Evolutionary conservation across 352 stramenopile species (phyloP), one percentile per base, ranked within the genome.

Genomic region (Phytophthora tentaculata): DNA sequence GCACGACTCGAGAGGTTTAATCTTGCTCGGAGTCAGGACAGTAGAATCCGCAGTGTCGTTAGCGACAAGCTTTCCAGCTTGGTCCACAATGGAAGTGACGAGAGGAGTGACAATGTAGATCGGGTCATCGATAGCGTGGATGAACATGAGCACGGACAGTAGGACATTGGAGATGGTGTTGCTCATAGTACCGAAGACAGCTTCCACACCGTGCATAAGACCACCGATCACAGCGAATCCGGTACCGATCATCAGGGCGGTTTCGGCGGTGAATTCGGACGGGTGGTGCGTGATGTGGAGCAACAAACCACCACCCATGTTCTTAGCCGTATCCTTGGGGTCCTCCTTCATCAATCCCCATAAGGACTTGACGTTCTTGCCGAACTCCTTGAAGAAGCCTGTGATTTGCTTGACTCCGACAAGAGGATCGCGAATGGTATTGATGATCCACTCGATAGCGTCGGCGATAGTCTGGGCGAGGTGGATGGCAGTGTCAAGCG

Each of bases 71-170:
- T 37, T 50, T 19, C 39, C 55, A 2, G 63, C 51, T 17, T 62
- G 64, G 28, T 72, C 47, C 4, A 75, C 56, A 39, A 75, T 64
- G 4, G 62, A 71, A 6, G 50, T 71, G 51, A 75, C 28, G 10
- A 75, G 63, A 1, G 68, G 68, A 2, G 68, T 75, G 24, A 75
- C 62, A 22, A 74, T 69, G 19, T 63, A 70, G 41, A 74, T 67
- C n/a, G 67, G 67, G 32, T 75, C 61, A 35, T 75, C 67, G 23
- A 75, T 68, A 4, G 58, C 54, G 45, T 75, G 67, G 20, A 75
- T 67, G 23, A 75, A 75, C 50, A 75, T 59, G 2, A 75, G 56
- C 17, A 71, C 67, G 6, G 61, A 68, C 32, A 75, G 28, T 10
- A 75, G 44, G 0, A 66, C 44, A 1, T 50, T 59, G 2, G 67